Conservation (phyloP, 495 filamentous ascomycete genomes). For the Hypoxylon fuscum region DNA sequence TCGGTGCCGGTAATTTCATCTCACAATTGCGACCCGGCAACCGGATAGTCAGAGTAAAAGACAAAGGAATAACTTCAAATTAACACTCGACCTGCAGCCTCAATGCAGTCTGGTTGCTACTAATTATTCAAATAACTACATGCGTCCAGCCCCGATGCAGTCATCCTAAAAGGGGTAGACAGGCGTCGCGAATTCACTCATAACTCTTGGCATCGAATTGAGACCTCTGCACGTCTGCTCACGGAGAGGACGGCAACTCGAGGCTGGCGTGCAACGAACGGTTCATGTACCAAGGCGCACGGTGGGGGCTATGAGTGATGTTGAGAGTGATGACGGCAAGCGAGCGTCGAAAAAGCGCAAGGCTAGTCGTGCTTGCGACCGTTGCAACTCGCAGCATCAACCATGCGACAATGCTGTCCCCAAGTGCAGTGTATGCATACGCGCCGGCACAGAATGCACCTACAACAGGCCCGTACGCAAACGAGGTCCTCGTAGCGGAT, state of each 20-base stretch:
- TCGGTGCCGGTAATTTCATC: conserved; percentile 16
- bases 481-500: conserved; percentile 45
- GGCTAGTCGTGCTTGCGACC: conserved; percentile 47
- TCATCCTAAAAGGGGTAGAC: conserved; percentile 11
- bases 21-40: conserved; percentile 15
- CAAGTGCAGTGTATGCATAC: conserved; percentile 46
- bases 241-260: neutral
- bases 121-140: neutral
- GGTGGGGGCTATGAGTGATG: conserved; percentile 49
- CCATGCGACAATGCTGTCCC: conserved; percentile 45
- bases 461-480: conserved; percentile 46
- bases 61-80: neutral
- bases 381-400: conserved; percentile 47
- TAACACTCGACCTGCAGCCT: neutral
- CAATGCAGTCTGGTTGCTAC: conserved; percentile 5
- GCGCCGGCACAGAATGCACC: conserved; percentile 45
- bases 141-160: conserved; percentile 7
- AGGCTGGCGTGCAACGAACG: conserved; percentile 15
- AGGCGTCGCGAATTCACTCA: conserved; percentile 15
- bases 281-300: conserved; percentile 16
- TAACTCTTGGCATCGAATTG: neutral
- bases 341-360: conserved; percentile 46
- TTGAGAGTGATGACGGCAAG: conserved; percentile 45
- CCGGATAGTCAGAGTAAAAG: conserved; percentile 1
- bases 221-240: conserved; percentile 7